Evolutionary conservation across 208 protist species (phyloP).

Genomic region (Acanthamoeba triangularis): DNA sequence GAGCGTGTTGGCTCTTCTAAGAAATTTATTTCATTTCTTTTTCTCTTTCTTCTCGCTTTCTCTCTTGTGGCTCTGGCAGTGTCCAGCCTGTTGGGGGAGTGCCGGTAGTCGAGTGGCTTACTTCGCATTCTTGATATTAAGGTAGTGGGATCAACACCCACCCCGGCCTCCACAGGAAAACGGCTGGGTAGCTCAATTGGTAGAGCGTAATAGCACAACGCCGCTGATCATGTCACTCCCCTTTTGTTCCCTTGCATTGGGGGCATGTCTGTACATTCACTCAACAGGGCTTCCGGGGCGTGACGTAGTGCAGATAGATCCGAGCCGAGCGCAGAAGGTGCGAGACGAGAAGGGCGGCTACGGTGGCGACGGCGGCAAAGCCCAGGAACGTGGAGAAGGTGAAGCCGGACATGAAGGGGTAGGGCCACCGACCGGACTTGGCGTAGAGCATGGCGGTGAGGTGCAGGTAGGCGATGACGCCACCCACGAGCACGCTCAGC

Average conservation of each 20-base stretch:
- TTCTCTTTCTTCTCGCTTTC: background rate
- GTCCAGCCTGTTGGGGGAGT: background rate
- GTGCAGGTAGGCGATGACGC: background rate
- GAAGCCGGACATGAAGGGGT: slow-evolving; percentile 38
- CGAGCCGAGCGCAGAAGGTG: background rate
- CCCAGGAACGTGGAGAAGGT: background rate
- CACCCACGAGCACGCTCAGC: background rate
- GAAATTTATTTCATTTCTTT: too few species aligned
- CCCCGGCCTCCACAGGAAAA: background rate
- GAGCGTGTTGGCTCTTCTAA: too few species aligned
- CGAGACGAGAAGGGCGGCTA: background rate
- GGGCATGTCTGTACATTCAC: too few species aligned
- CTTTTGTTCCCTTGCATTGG: background rate
- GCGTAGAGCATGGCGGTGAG: background rate
- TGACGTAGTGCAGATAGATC: background rate
- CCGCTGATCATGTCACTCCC: slow-evolving; percentile 3
- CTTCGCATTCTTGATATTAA: background rate
- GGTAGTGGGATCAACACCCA: slow-evolving; percentile 17
- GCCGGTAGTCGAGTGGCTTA: background rate
- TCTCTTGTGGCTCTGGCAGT: too few species aligned
- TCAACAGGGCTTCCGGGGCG: background rate
- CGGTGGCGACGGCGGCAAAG: background rate
- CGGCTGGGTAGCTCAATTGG: background rate
- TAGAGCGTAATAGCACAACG: background rate
- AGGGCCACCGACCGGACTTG: slow-evolving; percentile 5